phyloP scores from a whole-genome alignment of 371 early-diverging fungal species.

The Syncephalastrum contaminatum region DNA sequence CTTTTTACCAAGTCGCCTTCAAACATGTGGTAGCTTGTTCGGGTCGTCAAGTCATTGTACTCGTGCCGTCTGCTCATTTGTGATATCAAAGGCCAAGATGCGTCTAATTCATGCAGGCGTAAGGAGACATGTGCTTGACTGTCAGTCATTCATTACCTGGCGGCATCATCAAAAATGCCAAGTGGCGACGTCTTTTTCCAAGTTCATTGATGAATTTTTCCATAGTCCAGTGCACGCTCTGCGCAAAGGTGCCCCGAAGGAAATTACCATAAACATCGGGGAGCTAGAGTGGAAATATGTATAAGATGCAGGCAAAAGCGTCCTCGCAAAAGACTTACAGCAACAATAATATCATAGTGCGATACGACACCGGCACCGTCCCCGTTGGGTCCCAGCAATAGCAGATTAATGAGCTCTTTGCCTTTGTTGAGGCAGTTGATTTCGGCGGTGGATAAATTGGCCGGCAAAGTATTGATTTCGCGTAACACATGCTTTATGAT shows the following conservation, averaged over 20 bases:
- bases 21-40: constrained; percentile 60
- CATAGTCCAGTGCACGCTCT: constrained; percentile 68
- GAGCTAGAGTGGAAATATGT: constrained; percentile 17
- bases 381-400: constrained; percentile 41
- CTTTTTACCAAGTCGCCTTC: constrained; percentile 48
- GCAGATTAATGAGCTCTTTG: constrained; percentile 45
- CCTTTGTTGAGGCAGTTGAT: constrained; percentile 46
- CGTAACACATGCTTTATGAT: constrained; percentile 48
- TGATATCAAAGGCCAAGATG: constrained; percentile 80
- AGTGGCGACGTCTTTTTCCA: constrained; percentile 52
- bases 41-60: constrained; percentile 66
- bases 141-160: constrained; percentile 29
- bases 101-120: constrained; percentile 38
- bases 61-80: constrained; percentile 75
- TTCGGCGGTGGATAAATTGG: constrained; percentile 34
- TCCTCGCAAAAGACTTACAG: constrained; percentile 22
- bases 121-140: background rate
- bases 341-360: constrained; percentile 52
- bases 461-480: constrained; percentile 47
- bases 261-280: constrained; percentile 54
- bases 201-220: constrained; percentile 62
- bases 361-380: constrained; percentile 52
- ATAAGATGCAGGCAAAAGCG: background rate
- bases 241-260: constrained; percentile 44
- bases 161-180: constrained; percentile 65